These are phyloP conservation scores for Alternaria incomplexa DNA, from an alignment of 2,329 filamentous ascomycete genomes.

Conservation along the genomic window DNA sequence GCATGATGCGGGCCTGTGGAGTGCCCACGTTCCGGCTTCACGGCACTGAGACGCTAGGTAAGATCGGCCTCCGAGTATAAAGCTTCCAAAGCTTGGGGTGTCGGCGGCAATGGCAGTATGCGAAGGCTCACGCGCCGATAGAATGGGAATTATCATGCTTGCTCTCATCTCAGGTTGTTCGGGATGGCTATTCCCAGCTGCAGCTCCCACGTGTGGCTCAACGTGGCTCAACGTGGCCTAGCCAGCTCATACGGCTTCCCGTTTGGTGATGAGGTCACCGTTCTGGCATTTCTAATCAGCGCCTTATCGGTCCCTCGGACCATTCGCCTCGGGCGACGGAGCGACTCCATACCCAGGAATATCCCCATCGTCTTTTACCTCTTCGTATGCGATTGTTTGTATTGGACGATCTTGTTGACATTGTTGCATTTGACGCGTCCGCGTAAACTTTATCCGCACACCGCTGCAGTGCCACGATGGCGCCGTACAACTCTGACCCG, in stretches of 20 bases:
- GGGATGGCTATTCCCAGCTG: not conserved
- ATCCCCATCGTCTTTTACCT: not conserved
- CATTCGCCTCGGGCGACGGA: constrained; percentile 11
- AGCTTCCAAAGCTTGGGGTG: not conserved
- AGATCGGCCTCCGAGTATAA: not conserved
- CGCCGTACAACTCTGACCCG: constrained; percentile 31
- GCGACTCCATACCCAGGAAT: constrained; percentile 7
- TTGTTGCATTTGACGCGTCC: not conserved
- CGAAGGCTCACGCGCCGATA: not conserved
- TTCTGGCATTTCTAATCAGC: constrained; percentile 35
- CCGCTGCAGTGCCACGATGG: constrained; percentile 22
- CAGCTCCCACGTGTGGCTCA: not conserved
- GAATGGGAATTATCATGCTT: not conserved
- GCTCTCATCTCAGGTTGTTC: not conserved
- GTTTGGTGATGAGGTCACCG: constrained; percentile 25
- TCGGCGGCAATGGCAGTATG: not conserved
- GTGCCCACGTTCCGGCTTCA: constrained; percentile 9
- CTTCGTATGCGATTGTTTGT: constrained; percentile 14
- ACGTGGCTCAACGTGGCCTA: constrained; percentile 15
- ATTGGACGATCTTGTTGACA: constrained; percentile 12
- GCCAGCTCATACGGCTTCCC: constrained; percentile 7
- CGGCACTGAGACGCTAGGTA: constrained; percentile 1
- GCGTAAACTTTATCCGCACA: not conserved
- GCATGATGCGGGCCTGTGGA: constrained; percentile 17
- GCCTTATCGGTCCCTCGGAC: constrained; percentile 26